These are phyloP conservation scores for Cutaneotrichosporon spelunceum DNA, from an alignment of 1,284 basidiomycete genomes.

Conservation along the genomic window DNA sequence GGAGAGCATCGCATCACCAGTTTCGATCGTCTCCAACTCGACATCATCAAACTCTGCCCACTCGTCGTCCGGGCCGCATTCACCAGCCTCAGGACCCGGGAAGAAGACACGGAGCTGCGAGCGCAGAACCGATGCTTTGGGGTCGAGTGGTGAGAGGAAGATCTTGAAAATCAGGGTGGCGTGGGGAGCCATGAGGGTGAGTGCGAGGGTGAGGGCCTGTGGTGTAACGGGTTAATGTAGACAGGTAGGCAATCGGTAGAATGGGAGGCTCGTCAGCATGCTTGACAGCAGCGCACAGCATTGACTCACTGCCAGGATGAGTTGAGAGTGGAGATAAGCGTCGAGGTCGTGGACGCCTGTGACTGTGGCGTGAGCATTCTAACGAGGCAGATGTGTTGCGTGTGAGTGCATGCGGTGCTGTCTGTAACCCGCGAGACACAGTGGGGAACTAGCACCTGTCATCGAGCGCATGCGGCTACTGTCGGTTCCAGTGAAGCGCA, in stretches of 20 bases:
- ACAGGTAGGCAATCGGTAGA: not conserved
- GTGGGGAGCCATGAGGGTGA: conserved; percentile 55
- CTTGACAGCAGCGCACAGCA: not conserved
- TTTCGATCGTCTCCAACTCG: conserved; percentile 20
- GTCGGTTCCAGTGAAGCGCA: not conserved
- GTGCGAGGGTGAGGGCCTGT: conserved; percentile 56
- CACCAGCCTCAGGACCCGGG: conserved; percentile 38
- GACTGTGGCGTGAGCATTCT: conserved; percentile 43
- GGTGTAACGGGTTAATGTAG: not conserved
- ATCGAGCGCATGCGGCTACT: not conserved
- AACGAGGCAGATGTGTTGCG: not conserved
- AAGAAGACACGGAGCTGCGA: conserved; percentile 55
- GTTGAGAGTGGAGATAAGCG: conserved; percentile 59
- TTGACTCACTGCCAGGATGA: conserved; percentile 54
- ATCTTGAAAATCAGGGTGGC: conserved; percentile 60
- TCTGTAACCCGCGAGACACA: not conserved
- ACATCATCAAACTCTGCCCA: conserved; percentile 12
- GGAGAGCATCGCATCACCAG: conserved; percentile 14
- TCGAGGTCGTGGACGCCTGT: conserved; percentile 60
- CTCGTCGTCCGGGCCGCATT: conserved; percentile 11
- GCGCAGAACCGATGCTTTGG: conserved; percentile 52
- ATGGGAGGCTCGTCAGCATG: not conserved
- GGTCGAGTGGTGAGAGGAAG: conserved; percentile 54
- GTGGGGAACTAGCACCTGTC: not conserved
- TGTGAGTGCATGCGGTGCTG: not conserved